Base-by-base conservation (phyloP, 768 basidiomycete genomes). In the Kwoniella europaea region DNA sequence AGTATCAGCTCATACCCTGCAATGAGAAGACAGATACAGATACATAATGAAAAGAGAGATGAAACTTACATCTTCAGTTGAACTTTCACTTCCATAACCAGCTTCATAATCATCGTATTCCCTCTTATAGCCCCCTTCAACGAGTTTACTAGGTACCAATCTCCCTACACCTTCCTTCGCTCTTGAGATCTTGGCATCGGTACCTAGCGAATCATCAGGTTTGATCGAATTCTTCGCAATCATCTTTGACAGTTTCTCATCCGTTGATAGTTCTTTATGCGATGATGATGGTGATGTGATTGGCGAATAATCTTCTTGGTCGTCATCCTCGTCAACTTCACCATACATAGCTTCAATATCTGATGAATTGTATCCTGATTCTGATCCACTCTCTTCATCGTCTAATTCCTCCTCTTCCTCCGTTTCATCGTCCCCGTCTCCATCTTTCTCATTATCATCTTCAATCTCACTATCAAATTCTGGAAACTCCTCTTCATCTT, bases 41-140 rank as follows among this genome's bases (percentile, higher is more conserved):
- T 35, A 35, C 35, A 35, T 35, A 35, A 35, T 35, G 7, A 5
- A 10, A 5, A n/a, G 46, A 24, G 16, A 16, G 16, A 10, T 46
- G 24, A 50, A 22, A 79, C 83, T 79, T 68, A 84, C 83, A 61
- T 84, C 84, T 65, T 84, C 84, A 3, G 84, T 84, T 70, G 79
- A 81, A 63, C 81, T 82, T 74, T 84, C 84, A 75, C 76, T 78
- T n/a, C 84, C 84, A 69, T 84, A 84, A 10, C 84, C 84, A 56
- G 84, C 84, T 70, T 84, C 84, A 57, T 81, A 72, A 65, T 84
- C 84, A 7, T 81, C 79, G 65, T 84, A 84, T 60, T 84, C 84
- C 56, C 82, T 63, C 71, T 71, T 79, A 62, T 76, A 80, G 12
- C 81, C 74, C 18, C 84, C 84, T 35, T 77, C 70, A 2, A 82